These are phyloP conservation scores for Phytophthora constricta DNA, from an alignment of 352 stramenopile genomes.

Conservation along the genomic window DNA sequence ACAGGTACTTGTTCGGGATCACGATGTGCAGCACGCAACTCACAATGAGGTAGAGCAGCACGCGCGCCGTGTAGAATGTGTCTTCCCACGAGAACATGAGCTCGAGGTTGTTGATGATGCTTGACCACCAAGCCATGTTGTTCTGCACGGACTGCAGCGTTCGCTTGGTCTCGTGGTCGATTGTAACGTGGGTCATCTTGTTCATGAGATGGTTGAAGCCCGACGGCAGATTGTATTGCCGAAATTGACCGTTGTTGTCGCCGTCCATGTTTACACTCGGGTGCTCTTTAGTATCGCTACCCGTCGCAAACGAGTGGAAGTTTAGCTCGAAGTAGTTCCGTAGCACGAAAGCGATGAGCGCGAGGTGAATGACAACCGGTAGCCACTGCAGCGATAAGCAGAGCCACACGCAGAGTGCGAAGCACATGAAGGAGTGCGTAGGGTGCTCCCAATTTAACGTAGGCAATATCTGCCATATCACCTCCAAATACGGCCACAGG, in stretches of 20 bases:
- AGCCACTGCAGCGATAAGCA: slow-evolving; percentile 86
- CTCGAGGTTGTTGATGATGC: slow-evolving; percentile 83
- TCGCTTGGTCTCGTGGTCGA: slow-evolving; percentile 82
- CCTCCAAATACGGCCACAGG: slow-evolving; percentile 86
- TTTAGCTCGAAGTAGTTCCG: slow-evolving; percentile 89
- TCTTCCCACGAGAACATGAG: slow-evolving; percentile 91
- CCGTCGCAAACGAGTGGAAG: slow-evolving; percentile 73
- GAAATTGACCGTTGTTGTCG: slow-evolving; percentile 58
- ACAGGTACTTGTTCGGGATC: slow-evolving; percentile 85
- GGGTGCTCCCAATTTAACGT: slow-evolving; percentile 89
- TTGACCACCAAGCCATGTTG: slow-evolving; percentile 90
- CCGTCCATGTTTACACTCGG: slow-evolving; percentile 26
- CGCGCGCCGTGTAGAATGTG: slow-evolving; percentile 84
- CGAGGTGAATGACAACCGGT: slow-evolving; percentile 78
- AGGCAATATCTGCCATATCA: slow-evolving; percentile 82
- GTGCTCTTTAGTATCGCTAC: slow-evolving; percentile 59
- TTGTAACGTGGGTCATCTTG: slow-evolving; percentile 90
- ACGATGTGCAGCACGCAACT: slow-evolving; percentile 88
- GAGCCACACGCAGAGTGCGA: slow-evolving; percentile 83
- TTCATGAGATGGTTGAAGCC: slow-evolving; percentile 91
- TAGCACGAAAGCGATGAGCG: slow-evolving; percentile 80
- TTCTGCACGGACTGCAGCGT: slow-evolving; percentile 89
- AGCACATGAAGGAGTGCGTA: slow-evolving; percentile 87
- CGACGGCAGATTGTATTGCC: slow-evolving; percentile 81
- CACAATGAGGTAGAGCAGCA: slow-evolving; percentile 83